phyloP scores from a whole-genome alignment of 257 asterid genomes.

The Capsicum pubescens region DNA sequence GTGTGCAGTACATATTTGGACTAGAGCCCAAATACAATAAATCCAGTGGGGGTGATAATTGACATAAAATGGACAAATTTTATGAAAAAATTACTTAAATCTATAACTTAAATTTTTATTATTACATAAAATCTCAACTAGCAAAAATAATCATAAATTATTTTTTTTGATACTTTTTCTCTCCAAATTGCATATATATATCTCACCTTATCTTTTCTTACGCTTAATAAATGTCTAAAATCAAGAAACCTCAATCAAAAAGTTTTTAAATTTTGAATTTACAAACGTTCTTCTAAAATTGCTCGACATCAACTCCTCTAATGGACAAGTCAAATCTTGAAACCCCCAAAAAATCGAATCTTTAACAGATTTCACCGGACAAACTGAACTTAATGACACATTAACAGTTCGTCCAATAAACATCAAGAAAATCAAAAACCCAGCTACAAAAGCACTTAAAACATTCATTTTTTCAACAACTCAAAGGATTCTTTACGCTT shows the following conservation, averaged over 20 bases:
- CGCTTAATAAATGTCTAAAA: no score
- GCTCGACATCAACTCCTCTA: neutral
- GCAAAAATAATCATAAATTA: no score
- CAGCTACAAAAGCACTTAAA: conserved; percentile 43
- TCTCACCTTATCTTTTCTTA: no score
- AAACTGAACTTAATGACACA: conserved; percentile 51
- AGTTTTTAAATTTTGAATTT: no score
- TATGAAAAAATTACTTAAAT: no score
- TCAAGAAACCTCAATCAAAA: no score
- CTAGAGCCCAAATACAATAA: neutral
- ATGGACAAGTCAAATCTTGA: conserved; percentile 48
- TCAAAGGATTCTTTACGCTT: neutral
- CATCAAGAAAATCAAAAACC: conserved; percentile 51
- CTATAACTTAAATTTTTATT: no score
- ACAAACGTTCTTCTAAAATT: no score
- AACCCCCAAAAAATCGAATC: conserved; percentile 59
- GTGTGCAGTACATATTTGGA: neutral
- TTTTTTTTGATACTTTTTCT: no score
- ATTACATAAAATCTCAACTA: no score
- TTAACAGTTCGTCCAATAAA: conserved; percentile 47
- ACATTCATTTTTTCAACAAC: conserved; percentile 48
- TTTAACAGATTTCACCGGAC: conserved; percentile 57
- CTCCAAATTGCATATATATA: no score
- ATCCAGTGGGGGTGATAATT: neutral
- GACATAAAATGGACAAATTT: no score